These are phyloP conservation scores for Calophaca sinica DNA, from an alignment of 306 rosid species.

Conservation along the genomic window DNA sequence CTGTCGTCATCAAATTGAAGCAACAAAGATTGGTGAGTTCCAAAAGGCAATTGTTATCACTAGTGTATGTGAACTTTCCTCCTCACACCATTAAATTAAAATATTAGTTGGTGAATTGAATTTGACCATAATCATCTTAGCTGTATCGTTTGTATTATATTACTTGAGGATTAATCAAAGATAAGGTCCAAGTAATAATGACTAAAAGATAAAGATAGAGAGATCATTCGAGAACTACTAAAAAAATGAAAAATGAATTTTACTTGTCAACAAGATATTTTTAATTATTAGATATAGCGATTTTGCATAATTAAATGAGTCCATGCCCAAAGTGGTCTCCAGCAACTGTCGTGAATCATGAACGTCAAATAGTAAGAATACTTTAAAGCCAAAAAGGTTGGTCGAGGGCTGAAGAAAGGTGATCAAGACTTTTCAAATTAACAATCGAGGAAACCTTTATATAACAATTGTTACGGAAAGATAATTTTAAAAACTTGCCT, in stretches of 20 bases:
- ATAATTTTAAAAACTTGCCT: background rate
- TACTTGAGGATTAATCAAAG: constrained; percentile 21
- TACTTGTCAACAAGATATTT: constrained; percentile 29
- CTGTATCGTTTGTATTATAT: constrained; percentile 5
- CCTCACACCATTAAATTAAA: constrained; percentile 1
- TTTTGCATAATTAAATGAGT: constrained; percentile 13
- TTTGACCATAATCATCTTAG: constrained; percentile 19
- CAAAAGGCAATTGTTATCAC: constrained; percentile 31
- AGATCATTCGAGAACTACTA: background rate
- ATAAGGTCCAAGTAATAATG: constrained; percentile 11
- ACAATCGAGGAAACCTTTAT: background rate
- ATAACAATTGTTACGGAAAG: background rate
- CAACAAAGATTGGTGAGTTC: background rate
- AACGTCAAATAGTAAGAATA: background rate
- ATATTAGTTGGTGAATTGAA: constrained; percentile 7
- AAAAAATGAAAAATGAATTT: background rate
- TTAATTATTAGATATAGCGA: constrained; percentile 15
- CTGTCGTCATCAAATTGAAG: constrained; percentile 50
- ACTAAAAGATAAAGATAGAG: constrained; percentile 31
- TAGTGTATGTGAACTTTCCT: constrained; percentile 7
- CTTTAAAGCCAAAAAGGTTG: constrained; percentile 5
- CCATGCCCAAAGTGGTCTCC: background rate
- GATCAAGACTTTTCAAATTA: background rate
- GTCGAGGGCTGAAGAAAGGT: background rate
- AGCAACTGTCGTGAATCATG: background rate